Evolutionary conservation across 768 basidiomycete genomes (phyloP).

Genomic region (Collybia sordida): DNA sequence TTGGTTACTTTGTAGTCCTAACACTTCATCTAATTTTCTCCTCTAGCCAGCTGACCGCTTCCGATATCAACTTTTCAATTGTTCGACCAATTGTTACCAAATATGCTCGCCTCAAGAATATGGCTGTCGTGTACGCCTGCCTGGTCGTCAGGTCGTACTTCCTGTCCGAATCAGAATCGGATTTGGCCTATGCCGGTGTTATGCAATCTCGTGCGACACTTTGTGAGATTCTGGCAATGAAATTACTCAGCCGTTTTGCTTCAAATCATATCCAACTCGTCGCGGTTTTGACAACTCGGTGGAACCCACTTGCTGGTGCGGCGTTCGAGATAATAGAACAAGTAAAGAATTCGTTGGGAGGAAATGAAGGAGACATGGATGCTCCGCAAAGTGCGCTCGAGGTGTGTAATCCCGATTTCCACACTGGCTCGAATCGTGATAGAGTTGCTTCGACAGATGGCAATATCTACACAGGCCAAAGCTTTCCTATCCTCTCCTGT

Average conservation of each 20-base stretch:
- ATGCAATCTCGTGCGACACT: slow-evolving; percentile 68
- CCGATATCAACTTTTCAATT: slow-evolving; percentile 80
- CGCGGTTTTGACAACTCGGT: slow-evolving; percentile 76
- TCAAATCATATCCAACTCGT: slow-evolving; percentile 74
- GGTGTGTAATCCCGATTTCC: slow-evolving; percentile 42
- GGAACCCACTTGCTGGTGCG: slow-evolving; percentile 85
- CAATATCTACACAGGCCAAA: slow-evolving; percentile 84
- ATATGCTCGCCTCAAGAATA: slow-evolving; percentile 75
- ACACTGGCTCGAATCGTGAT: too few relatives aligned
- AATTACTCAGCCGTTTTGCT: slow-evolving; percentile 75
- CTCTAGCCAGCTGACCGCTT: slow-evolving; percentile 73
- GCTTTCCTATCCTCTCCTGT: slow-evolving; percentile 80
- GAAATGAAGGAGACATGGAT: slow-evolving; percentile 60
- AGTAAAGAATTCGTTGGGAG: slow-evolving; percentile 58
- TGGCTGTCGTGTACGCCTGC: slow-evolving; percentile 74
- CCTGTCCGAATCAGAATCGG: slow-evolving; percentile 60
- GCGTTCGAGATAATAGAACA: slow-evolving; percentile 63
- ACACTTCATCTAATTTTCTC: slow-evolving; percentile 4
- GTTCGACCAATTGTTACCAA: slow-evolving; percentile 77
- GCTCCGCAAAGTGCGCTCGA: slow-evolving; percentile 84
- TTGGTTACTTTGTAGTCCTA: slow-evolving; percentile 15
- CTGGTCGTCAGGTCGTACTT: slow-evolving; percentile 82
- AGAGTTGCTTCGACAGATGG: slow-evolving; percentile 54
- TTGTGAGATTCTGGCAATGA: slow-evolving; percentile 89
- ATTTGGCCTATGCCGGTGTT: slow-evolving; percentile 77